Evolutionary conservation across 2,329 filamentous ascomycete genomes (phyloP).

Genomic region (Scopulariopsis brevicaulis): DNA sequence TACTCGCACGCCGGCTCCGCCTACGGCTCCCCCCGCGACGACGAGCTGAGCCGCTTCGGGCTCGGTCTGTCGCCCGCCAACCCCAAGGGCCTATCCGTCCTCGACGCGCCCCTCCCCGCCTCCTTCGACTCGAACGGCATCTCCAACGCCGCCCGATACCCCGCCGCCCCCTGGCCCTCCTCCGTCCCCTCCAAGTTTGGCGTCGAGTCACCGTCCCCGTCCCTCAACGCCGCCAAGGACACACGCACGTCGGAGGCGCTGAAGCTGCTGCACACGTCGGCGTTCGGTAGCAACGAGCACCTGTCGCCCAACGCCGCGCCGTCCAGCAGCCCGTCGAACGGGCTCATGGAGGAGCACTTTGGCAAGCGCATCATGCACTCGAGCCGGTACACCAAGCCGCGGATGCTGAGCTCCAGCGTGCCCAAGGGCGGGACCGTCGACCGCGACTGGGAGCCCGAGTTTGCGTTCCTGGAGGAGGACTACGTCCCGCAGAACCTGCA

Average conservation of each 20-base stretch:
- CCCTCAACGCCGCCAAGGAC: conserved; percentile 52
- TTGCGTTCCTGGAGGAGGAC: conserved; percentile 74
- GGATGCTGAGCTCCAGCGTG: conserved; percentile 57
- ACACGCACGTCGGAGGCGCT: conserved; percentile 50
- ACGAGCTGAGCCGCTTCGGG: conserved; percentile 44
- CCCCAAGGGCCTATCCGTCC: conserved; percentile 66
- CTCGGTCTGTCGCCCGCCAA: conserved; percentile 68
- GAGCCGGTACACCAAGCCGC: conserved; percentile 55
- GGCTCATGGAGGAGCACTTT: conserved; percentile 51
- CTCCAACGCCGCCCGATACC: conserved; percentile 77
- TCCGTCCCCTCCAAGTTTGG: conserved; percentile 90
- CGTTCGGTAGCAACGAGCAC: conserved; percentile 55
- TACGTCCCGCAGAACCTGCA: conserved; percentile 66
- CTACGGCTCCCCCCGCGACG: conserved; percentile 78
- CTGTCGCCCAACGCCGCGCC: conserved; percentile 32
- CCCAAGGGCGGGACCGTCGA: conserved; percentile 49
- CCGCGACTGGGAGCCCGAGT: conserved; percentile 53
- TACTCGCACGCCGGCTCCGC: conserved; percentile 42
- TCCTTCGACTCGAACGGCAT: conserved; percentile 96
- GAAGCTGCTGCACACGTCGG: conserved; percentile 54
- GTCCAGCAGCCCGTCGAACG: conserved; percentile 32
- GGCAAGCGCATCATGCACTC: conserved; percentile 62
- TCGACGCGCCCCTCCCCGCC: conserved; percentile 84
- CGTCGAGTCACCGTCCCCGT: conserved; percentile 73
- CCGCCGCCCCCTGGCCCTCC: conserved; percentile 70